A percentile compares a stretch with the other conserved stretches of the same genome.
Evolutionary conservation across 176 grass and related monocot genomes (phyloP).

Genomic region (Miscanthus lutarioriparius): DNA sequence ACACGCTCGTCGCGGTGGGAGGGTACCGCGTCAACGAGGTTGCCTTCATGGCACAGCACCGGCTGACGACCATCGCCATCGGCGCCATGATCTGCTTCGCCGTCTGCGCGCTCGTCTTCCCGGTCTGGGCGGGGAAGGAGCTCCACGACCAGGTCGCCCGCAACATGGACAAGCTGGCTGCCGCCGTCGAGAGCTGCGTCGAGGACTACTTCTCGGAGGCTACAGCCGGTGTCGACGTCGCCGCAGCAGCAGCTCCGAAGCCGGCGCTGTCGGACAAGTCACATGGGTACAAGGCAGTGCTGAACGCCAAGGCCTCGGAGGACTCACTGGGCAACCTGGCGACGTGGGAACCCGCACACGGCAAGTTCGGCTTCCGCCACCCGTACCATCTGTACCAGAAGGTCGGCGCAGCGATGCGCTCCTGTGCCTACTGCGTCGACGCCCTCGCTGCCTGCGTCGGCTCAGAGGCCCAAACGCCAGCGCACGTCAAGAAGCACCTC

Average conservation of each 20-base stretch:
- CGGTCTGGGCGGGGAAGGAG: conserved; percentile 60
- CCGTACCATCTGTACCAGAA: conserved; percentile 55
- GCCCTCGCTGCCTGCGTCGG: conserved; percentile 42
- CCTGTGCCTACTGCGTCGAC: conserved; percentile 67
- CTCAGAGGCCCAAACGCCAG: conserved; percentile 28
- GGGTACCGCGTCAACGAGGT: conserved; percentile 64
- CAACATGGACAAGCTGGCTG: conserved; percentile 67
- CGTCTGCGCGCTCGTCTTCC: conserved; percentile 50
- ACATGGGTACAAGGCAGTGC: conserved; percentile 47
- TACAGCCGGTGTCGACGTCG: not conserved
- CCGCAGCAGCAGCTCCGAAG: not conserved
- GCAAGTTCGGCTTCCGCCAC: conserved; percentile 54
- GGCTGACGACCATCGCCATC: conserved; percentile 54
- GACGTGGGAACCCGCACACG: conserved; percentile 61
- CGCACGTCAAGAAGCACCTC: conserved; percentile 41
- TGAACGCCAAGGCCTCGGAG: conserved; percentile 61
- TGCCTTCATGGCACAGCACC: conserved; percentile 37
- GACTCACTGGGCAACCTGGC: conserved; percentile 71
- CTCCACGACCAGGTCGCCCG: conserved; percentile 52
- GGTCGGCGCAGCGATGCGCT: conserved; percentile 49
- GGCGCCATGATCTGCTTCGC: conserved; percentile 52
- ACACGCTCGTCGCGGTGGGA: conserved; percentile 55
- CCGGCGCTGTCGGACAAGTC: conserved; percentile 10
- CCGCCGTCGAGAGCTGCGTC: conserved; percentile 51
- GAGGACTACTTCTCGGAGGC: conserved; percentile 49